These are phyloP conservation scores for Stephania cephalantha DNA, from an alignment of 164 flowering plant genomes.

Conservation along the genomic window DNA sequence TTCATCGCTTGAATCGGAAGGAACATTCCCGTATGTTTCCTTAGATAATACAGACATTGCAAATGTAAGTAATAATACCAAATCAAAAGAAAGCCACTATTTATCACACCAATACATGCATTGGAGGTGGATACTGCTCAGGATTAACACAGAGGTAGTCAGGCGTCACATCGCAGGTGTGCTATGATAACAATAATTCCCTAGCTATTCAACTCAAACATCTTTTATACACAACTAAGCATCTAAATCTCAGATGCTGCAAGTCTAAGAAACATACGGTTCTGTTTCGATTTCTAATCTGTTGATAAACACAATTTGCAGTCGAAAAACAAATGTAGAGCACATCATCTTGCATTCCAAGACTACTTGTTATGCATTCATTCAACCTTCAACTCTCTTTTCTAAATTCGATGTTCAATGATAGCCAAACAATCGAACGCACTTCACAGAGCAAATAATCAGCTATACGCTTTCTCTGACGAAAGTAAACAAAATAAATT, in stretches of 20 bases:
- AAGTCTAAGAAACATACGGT: background rate
- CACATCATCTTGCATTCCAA: too few relatives aligned
- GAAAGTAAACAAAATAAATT: background rate
- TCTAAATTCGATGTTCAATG: too few relatives aligned
- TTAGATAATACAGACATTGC: constrained; percentile 15
- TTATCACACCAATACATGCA: background rate
- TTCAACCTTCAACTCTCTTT: too few relatives aligned
- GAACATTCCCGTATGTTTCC: constrained; percentile 63
- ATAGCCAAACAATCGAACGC: too few relatives aligned
- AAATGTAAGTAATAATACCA: constrained; percentile 10
- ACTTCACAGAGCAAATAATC: too few relatives aligned
- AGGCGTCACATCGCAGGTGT: background rate
- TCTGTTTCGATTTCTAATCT: background rate
- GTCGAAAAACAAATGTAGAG: background rate
- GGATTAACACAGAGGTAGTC: background rate
- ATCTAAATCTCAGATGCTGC: background rate
- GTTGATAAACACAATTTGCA: background rate
- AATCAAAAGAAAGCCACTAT: background rate
- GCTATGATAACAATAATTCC: background rate
- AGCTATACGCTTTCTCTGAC: background rate
- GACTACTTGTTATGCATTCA: too few relatives aligned
- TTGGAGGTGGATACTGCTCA: background rate
- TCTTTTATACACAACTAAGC: background rate
- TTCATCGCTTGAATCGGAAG: constrained; percentile 84
- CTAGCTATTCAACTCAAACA: background rate